Evolutionary conservation across 2,329 filamentous ascomycete species (phyloP).

Genomic region (Colletotrichum musae): DNA sequence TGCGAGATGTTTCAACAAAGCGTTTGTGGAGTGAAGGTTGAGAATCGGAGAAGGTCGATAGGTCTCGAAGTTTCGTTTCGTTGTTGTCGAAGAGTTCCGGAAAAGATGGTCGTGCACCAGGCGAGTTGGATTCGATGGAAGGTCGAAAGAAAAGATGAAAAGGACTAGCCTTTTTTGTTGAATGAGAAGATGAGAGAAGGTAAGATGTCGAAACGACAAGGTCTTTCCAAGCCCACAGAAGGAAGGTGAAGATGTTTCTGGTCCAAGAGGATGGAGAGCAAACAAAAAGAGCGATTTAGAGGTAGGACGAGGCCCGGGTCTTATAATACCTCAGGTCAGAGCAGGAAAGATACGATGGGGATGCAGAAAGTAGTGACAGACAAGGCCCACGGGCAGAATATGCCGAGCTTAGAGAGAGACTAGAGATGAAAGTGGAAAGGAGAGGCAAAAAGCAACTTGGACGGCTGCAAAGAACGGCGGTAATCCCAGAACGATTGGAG

Average conservation of each 20-base stretch:
- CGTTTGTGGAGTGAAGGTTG: conserved; percentile 29
- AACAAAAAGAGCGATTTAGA: conserved; percentile 12
- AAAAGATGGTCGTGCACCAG: conserved; percentile 45
- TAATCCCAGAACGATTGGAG: conserved; percentile 52
- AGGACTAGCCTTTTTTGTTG: conserved; percentile 54
- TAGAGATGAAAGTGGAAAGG: conserved; percentile 40
- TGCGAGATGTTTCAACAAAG: conserved; percentile 31
- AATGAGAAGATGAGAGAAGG: conserved; percentile 46
- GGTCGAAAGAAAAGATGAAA: conserved; percentile 46
- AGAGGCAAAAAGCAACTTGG: conserved; percentile 45
- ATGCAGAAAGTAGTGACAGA: conserved; percentile 35
- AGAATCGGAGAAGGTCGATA: conserved; percentile 35
- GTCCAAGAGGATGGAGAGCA: conserved; percentile 39
- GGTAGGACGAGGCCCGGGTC: conserved; percentile 40
- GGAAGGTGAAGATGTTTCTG: conserved; percentile 42
- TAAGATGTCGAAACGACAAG: conserved; percentile 43
- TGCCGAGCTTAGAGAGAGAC: conserved; percentile 35
- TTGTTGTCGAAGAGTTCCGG: conserved; percentile 32
- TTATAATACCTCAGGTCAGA: conserved; percentile 35
- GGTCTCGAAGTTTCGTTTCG: conserved; percentile 38
- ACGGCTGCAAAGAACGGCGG: conserved; percentile 53
- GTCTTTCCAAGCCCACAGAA: conserved; percentile 41
- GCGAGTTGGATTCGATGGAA: conserved; percentile 45
- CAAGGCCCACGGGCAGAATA: conserved; percentile 35
- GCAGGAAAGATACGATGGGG: conserved; percentile 34